Conservation (phyloP, 2,329 filamentous ascomycete genomes). For the Sporothrix inflata region DNA sequence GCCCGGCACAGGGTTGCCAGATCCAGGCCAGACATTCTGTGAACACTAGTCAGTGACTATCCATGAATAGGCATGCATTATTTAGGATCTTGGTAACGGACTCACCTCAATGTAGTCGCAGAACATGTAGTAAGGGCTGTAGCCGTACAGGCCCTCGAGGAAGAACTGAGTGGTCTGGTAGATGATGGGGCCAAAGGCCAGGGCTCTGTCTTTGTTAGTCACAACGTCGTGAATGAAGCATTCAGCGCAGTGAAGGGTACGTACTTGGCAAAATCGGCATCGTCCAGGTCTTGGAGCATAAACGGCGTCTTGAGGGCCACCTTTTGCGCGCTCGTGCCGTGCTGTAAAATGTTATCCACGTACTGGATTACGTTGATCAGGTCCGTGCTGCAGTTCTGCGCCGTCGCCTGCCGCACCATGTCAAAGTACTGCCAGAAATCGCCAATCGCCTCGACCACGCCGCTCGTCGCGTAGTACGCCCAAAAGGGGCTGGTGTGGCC, state of each 20-base stretch:
- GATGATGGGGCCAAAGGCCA: conserved; percentile 59
- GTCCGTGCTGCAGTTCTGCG: conserved; percentile 59
- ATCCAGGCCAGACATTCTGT: conserved; percentile 47
- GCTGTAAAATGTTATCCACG: conserved; percentile 51
- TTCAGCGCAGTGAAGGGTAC: background rate
- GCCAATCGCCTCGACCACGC: conserved; percentile 55
- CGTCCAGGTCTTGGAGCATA: conserved; percentile 48
- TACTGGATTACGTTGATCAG: conserved; percentile 53
- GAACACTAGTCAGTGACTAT: too few relatives aligned
- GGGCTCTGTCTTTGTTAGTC: conserved; percentile 42
- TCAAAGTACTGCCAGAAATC: conserved; percentile 60
- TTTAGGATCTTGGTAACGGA: too few relatives aligned
- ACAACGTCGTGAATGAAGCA: background rate
- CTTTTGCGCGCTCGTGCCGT: conserved; percentile 46
- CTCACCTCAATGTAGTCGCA: conserved; percentile 55
- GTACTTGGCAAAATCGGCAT: conserved; percentile 49
- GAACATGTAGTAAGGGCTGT: conserved; percentile 49
- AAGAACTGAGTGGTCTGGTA: conserved; percentile 52
- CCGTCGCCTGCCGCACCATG: conserved; percentile 50
- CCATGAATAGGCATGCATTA: too few relatives aligned
- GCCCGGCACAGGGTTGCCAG: conserved; percentile 48
- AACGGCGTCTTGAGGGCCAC: conserved; percentile 55
- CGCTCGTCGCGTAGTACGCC: conserved; percentile 60
- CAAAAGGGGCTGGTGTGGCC: conserved; percentile 46
- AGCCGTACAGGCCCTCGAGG: conserved; percentile 47